phyloP scores from a whole-genome alignment of 352 stramenopile genomes.

The Pythium sukuiense region DNA sequence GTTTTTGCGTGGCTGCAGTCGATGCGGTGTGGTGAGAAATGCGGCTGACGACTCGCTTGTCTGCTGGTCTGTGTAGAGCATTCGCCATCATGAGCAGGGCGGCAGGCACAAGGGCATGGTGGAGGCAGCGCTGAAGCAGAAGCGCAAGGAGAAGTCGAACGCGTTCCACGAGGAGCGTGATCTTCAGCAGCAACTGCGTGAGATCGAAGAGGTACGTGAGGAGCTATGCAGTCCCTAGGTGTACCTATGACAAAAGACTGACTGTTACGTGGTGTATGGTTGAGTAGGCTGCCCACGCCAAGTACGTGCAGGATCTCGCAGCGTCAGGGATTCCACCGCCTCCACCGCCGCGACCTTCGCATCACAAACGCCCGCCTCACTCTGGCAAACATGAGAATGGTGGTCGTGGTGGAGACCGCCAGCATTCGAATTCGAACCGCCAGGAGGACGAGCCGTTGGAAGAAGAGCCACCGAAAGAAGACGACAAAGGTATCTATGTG shows the following conservation, averaged over 20 bases:
- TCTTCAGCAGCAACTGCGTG: constrained; percentile 58
- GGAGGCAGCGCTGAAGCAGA: constrained; percentile 66
- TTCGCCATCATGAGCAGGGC: constrained; percentile 83
- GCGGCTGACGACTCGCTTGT: neutral
- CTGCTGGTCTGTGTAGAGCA: constrained; percentile 39
- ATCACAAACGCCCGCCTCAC: neutral
- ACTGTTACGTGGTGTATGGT: neutral
- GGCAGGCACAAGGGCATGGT: constrained; percentile 74
- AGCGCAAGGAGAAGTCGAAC: constrained; percentile 70
- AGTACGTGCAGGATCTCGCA: constrained; percentile 61
- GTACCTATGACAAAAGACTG: neutral
- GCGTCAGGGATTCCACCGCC: constrained; percentile 34
- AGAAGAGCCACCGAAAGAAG: constrained; percentile 40
- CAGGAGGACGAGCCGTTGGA: constrained; percentile 17
- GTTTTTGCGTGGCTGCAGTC: neutral
- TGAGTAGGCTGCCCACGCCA: constrained; percentile 45
- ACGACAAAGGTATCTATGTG: constrained; percentile 71
- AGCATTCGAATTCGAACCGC: neutral
- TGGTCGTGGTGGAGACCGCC: constrained; percentile 4
- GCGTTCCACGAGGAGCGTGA: constrained; percentile 55
- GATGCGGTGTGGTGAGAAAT: neutral
- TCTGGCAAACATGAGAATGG: neutral
- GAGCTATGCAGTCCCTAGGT: neutral
- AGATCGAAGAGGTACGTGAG: constrained; percentile 60
- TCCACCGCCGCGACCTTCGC: constrained; percentile 25